phyloP scores from a whole-genome alignment of 306 rosid genomes.

The Ammopiptanthus mongolicus region DNA sequence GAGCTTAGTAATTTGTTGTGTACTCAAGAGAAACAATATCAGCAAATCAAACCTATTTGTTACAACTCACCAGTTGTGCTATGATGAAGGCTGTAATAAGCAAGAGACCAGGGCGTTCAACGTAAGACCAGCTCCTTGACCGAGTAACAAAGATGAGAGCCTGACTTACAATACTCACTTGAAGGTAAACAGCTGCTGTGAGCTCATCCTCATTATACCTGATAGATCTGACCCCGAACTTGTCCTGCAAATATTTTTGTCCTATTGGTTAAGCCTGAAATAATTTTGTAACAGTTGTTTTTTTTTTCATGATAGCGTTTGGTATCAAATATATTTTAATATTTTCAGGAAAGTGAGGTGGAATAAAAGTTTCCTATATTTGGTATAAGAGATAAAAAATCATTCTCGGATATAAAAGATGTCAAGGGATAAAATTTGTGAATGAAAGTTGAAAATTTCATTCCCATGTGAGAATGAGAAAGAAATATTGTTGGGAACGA shows the following conservation, averaged over 20 bases:
- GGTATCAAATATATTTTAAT: too few species aligned
- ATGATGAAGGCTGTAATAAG: slow-evolving; percentile 48
- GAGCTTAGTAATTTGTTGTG: not conserved
- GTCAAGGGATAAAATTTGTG: too few species aligned
- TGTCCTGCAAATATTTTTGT: slow-evolving; percentile 27
- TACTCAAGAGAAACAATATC: not conserved
- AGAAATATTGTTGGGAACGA: too few species aligned
- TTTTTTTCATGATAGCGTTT: too few species aligned
- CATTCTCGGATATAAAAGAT: too few species aligned
- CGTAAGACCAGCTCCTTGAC: slow-evolving; percentile 62
- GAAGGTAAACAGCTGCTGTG: slow-evolving; percentile 78
- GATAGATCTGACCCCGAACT: slow-evolving; percentile 58
- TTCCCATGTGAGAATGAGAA: too few species aligned
- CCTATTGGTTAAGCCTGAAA: not conserved
- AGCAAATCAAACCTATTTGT: not conserved
- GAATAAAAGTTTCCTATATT: too few species aligned
- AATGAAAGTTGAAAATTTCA: too few species aligned
- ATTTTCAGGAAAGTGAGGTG: too few species aligned
- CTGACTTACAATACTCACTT: slow-evolving; percentile 76
- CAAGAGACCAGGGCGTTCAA: slow-evolving; percentile 67
- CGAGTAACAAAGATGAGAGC: slow-evolving; percentile 84
- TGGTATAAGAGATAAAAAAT: too few species aligned
- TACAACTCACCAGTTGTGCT: slow-evolving; percentile 61
- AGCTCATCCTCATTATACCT: slow-evolving; percentile 35
- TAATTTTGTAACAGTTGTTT: not conserved